phyloP scores from a whole-genome alignment of 306 rosid genomes.

The Elaeagnus macrophylla region DNA sequence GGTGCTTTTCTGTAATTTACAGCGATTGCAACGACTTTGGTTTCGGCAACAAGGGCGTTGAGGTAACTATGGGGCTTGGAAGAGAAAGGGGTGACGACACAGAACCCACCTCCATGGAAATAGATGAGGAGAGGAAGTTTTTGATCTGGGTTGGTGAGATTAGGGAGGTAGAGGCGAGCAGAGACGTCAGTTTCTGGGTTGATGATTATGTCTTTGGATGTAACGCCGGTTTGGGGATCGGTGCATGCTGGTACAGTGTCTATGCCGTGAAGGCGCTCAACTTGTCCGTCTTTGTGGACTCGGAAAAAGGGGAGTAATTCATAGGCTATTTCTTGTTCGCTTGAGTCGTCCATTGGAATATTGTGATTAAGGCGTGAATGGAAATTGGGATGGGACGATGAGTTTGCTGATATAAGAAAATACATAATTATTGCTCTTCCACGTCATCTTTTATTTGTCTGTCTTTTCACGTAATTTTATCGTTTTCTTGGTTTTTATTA shows the following conservation, averaged over 20 bases:
- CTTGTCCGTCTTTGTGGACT: constrained; percentile 21
- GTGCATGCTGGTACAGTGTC: constrained; percentile 25
- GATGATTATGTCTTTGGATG: constrained; percentile 34
- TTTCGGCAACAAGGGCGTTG: constrained; percentile 7
- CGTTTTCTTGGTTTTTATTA: too few species aligned
- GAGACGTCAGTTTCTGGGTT: constrained; percentile 11
- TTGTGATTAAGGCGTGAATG: too few species aligned
- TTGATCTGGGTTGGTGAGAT: background rate
- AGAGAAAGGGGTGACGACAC: constrained; percentile 25
- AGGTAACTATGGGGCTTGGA: constrained; percentile 20
- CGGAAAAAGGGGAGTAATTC: constrained; percentile 12
- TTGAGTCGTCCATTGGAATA: constrained; percentile 15
- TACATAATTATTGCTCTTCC: too few species aligned
- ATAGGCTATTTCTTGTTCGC: constrained; percentile 14
- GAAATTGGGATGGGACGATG: too few species aligned
- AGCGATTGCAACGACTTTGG: constrained; percentile 23
- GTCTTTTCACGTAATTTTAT: too few species aligned
- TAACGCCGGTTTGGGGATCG: constrained; percentile 2
- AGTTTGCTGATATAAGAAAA: too few species aligned
- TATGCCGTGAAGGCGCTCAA: constrained; percentile 20
- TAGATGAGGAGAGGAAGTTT: constrained; percentile 32
- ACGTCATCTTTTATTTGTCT: too few species aligned
- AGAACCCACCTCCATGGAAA: constrained; percentile 37
- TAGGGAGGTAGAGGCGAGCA: constrained; percentile 36
- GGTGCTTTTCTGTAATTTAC: constrained; percentile 28